phyloP scores from a whole-genome alignment of 2,329 filamentous ascomycete species.

The Trichoderma afroharzianum region DNA sequence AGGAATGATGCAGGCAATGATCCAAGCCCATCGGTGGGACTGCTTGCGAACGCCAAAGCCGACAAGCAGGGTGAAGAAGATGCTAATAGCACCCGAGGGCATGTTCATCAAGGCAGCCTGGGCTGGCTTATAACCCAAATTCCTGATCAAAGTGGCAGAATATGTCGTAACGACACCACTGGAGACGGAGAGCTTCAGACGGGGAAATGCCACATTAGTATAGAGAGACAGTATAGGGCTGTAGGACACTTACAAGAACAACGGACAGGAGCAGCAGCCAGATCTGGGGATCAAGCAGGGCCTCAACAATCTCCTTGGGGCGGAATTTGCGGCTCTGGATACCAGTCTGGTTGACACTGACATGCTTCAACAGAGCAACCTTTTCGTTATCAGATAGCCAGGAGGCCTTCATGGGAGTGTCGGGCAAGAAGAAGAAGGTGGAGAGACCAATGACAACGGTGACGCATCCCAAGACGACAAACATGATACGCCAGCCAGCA shows the following conservation, averaged over 20 bases:
- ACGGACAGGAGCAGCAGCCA: slow-evolving; percentile 48
- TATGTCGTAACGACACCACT: slow-evolving; percentile 53
- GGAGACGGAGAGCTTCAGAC: slow-evolving; percentile 43
- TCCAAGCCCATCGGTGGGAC: slow-evolving; percentile 50
- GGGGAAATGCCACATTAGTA: not conserved
- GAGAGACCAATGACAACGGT: slow-evolving; percentile 34
- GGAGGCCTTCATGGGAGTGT: slow-evolving; percentile 46
- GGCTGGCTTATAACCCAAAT: slow-evolving; percentile 44
- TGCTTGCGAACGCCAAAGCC: slow-evolving; percentile 44
- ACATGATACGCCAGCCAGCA: slow-evolving; percentile 67
- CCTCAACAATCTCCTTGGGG: slow-evolving; percentile 49
- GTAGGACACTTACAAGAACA: slow-evolving; percentile 37
- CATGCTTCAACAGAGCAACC: slow-evolving; percentile 48
- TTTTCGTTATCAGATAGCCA: slow-evolving; percentile 47
- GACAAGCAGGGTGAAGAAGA: slow-evolving; percentile 48
- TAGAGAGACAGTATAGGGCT: not conserved
- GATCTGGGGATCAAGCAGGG: slow-evolving; percentile 49
- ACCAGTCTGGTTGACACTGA: slow-evolving; percentile 57
- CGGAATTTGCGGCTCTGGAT: slow-evolving; percentile 53
- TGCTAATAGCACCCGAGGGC: slow-evolving; percentile 50
- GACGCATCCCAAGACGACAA: slow-evolving; percentile 61
- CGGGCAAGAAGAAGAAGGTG: slow-evolving; percentile 34
- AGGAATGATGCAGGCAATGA: slow-evolving; percentile 46
- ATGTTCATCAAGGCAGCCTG: slow-evolving; percentile 52
- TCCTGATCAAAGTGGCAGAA: slow-evolving; percentile 50